Evolutionary conservation across 2,329 filamentous ascomycete species (phyloP), one percentile per base, ranked within the genome.

Genomic region (Verticillium longisporum): DNA sequence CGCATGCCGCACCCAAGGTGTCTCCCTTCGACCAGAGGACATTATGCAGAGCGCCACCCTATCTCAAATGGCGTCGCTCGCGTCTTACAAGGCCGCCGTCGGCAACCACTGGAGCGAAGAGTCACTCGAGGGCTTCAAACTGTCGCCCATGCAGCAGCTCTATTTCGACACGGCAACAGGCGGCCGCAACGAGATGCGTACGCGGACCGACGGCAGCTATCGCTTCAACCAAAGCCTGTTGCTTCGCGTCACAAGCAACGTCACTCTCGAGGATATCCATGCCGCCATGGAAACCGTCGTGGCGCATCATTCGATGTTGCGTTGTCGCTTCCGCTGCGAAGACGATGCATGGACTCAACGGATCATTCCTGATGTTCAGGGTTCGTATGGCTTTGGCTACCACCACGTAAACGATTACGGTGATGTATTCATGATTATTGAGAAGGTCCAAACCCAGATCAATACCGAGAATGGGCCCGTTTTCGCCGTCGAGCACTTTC

Each of bases 141-240:
- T 84, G 10, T 80, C 81, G 1, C 77, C 81, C 3, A 83, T 83
- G 77, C 82, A 84, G 68, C 77, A 79, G 60, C 72, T 84, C 4
- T 82, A 81, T 66, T 83, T 84, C 58, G 73, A 80, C 63, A 80
- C 79, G 0, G 69, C 72, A 1, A 77, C 80, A 68, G 76, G 76
- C 4, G 73, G 71, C 1, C 69, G 74, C 56, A 61, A 67, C 11
- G 69, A 70, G 32, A 66, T 69, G 14, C 67, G 74, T 32, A 67
- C 68, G 41, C 61, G 66, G 1, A 61, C 65, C 4, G 72, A 74
- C 2, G 73, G 74, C 0, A 75, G 71, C 26, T 79, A 78, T 62
- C 75, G 80, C 2, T 83, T 81, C 64, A 83, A 82, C 62, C 80
- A 80, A 64, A 82, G 81, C 62, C 70, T 83, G 6, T 68, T 83